Percentiles rank a stretch among this genome's conserved stretches.
These are phyloP conservation scores for Argentina anserina DNA, from an alignment of 306 rosid species.

Conservation along the genomic window DNA sequence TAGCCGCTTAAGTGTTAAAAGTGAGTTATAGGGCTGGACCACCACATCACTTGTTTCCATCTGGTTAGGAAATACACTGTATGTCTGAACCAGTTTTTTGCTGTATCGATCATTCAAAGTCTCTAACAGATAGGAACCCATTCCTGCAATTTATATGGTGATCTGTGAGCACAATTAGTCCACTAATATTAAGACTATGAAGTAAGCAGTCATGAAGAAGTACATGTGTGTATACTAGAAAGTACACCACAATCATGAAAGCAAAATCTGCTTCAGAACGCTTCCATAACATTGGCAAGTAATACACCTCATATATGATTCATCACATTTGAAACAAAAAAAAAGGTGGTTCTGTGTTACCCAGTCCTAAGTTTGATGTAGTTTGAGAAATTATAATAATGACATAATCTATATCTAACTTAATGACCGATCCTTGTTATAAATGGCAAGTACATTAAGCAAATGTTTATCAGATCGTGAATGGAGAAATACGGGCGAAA, in stretches of 20 bases:
- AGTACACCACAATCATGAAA: not conserved
- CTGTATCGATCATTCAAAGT: conserved; percentile 97
- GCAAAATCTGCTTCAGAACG: not conserved
- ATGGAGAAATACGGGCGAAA: not conserved
- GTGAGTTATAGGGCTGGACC: conserved; percentile 98
- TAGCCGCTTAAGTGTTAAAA: conserved; percentile 88
- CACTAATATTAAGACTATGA: no score
- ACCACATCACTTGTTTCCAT: conserved; percentile 99
- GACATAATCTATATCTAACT: not conserved
- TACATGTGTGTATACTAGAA: not conserved
- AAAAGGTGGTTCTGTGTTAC: not conserved
- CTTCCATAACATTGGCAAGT: not conserved
- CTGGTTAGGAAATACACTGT: conserved; percentile 98
- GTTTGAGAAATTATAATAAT: not conserved
- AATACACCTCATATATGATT: not conserved
- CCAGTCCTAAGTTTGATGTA: not conserved
- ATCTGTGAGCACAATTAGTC: not conserved
- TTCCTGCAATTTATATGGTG: conserved; percentile 45
- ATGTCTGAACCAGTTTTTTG: conserved; percentile 96
- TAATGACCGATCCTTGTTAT: not conserved
- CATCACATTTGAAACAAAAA: not conserved
- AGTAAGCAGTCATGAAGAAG: not conserved
- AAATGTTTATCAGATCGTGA: not conserved
- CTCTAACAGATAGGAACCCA: conserved; percentile 97
- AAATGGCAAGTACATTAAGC: not conserved